phyloP scores from a whole-genome alignment of 2,329 filamentous ascomycete genomes.

The Chrysosporium queenslandicum region DNA sequence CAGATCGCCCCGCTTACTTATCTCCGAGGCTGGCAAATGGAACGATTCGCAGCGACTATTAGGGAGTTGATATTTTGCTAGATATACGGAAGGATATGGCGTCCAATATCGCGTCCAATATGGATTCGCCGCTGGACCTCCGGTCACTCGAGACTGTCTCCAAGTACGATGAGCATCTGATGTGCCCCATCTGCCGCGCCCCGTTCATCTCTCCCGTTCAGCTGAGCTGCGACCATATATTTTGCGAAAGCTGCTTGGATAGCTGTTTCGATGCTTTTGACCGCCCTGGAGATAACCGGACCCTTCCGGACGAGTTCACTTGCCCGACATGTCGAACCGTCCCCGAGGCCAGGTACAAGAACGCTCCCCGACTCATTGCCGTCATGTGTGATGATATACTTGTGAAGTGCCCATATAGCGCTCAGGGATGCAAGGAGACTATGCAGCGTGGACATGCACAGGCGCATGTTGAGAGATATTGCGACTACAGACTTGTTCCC shows the following conservation, averaged over 20 bases:
- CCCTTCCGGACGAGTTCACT: slow-evolving; percentile 26
- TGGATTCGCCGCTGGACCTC: slow-evolving; percentile 39
- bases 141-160: slow-evolving; percentile 49
- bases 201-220: slow-evolving; percentile 51
- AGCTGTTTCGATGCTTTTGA: slow-evolving; percentile 36
- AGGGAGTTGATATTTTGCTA: too few species aligned
- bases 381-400: slow-evolving; percentile 54
- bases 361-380: slow-evolving; percentile 46
- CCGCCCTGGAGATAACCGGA: background rate
- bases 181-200: slow-evolving; percentile 55
- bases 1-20: too few species aligned
- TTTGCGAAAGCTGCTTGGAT: slow-evolving; percentile 51
- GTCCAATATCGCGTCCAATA: slow-evolving; percentile 5
- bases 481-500: slow-evolving; percentile 45
- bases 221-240: slow-evolving; percentile 53
- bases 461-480: slow-evolving; percentile 52
- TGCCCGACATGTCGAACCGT: slow-evolving; percentile 51
- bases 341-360: slow-evolving; percentile 29
- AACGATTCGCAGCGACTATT: too few species aligned
- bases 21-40: too few species aligned
- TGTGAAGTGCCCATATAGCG: slow-evolving; percentile 49
- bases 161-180: slow-evolving; percentile 49
- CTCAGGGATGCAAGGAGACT: slow-evolving; percentile 45
- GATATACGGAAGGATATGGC: too few species aligned
- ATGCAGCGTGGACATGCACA: slow-evolving; percentile 48